Evolutionary conservation across 2,329 filamentous ascomycete genomes (phyloP), one percentile per base, ranked within the genome.

Genomic region (Fonsecaea nubica): DNA sequence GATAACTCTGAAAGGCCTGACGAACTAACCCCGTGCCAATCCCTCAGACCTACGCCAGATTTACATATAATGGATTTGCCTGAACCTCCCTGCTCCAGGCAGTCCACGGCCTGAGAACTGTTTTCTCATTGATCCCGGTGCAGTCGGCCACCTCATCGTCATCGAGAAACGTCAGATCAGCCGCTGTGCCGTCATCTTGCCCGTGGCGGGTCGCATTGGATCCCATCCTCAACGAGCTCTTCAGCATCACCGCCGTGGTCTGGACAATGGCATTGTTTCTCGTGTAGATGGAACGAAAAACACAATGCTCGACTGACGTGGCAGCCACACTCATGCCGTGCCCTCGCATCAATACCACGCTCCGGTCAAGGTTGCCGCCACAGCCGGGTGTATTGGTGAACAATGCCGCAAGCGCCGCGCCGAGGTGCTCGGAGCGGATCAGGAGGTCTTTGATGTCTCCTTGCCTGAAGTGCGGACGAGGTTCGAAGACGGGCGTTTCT

Each of bases 321-420:
- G 76, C 81, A 9, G 77, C 65, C 2, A 77, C 74, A 1, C 80
- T 80, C 69, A 81, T 81, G 1, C 81, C 82, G 65, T 84, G 81
- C 3, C 79, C 76, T 3, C 76, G 72, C 81, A 83, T 83, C 60
- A 84, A 71, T 1, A 81, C 77, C 3, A 82, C 79, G 8, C 72
- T 73, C 38, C 76, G 64, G 18, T 74, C 70, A 10, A 40, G 36
- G 30, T 45, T 36, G 15, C 36, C 36, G 18, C 36, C 55, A 15
- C 35, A 7, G 15, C 36, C 21, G n/a, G 25, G 25, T n/a, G 48
- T 2, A 35, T 45, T 57, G 32, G 73, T 71, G 59, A 80, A 81
- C 2, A 60, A 63, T 5, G 66, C 62, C 12, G 80, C 78, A 12
- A 82, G 74, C 5, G 72, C 71, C n/a, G 72, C 66, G 10, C 77